phyloP scores from a whole-genome alignment of 352 stramenopile species.

The Phytophthora pistaciae region DNA sequence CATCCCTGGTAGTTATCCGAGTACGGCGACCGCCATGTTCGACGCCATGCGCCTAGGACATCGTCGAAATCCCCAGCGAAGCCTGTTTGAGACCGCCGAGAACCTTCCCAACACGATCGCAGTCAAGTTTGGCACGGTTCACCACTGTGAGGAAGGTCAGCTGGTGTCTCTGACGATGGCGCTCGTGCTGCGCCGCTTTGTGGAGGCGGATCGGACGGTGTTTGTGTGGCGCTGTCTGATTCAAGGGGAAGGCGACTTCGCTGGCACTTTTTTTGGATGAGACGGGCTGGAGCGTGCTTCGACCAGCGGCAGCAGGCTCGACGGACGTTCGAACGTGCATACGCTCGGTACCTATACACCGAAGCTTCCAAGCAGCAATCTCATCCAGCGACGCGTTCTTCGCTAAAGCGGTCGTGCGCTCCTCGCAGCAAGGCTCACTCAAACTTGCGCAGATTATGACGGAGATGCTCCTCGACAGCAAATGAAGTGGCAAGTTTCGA shows the following conservation, averaged over 20 bases:
- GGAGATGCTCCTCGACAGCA: conserved; percentile 11
- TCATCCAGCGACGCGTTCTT: background rate
- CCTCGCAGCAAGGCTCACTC: conserved; percentile 5
- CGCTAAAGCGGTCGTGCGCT: conserved; percentile 9
- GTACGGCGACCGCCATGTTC: conserved; percentile 17
- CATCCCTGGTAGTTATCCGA: conserved; percentile 13
- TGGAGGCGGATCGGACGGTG: conserved; percentile 17
- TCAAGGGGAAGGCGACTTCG: conserved; percentile 18
- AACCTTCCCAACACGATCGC: conserved; percentile 12
- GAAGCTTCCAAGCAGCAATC: background rate
- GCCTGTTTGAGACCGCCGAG: conserved; percentile 1
- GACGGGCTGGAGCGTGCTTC: conserved; percentile 24
- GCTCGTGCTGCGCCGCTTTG: conserved; percentile 7
- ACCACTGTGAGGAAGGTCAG: conserved; percentile 5
- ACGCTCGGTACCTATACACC: conserved; percentile 4
- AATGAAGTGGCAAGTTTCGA: background rate
- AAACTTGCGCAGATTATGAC: conserved; percentile 17
- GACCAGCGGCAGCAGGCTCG: background rate
- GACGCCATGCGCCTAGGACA: conserved; percentile 14
- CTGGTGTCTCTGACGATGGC: conserved; percentile 11
- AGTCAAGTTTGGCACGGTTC: conserved; percentile 22
- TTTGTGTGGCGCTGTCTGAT: conserved; percentile 24
- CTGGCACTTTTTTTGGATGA: conserved; percentile 11
- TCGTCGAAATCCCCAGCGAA: conserved; percentile 1
- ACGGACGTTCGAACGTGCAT: conserved; percentile 21